Evolutionary conservation across 108 stramenopile species (phyloP).

Genomic region (Aurantiochytrium sp.): DNA sequence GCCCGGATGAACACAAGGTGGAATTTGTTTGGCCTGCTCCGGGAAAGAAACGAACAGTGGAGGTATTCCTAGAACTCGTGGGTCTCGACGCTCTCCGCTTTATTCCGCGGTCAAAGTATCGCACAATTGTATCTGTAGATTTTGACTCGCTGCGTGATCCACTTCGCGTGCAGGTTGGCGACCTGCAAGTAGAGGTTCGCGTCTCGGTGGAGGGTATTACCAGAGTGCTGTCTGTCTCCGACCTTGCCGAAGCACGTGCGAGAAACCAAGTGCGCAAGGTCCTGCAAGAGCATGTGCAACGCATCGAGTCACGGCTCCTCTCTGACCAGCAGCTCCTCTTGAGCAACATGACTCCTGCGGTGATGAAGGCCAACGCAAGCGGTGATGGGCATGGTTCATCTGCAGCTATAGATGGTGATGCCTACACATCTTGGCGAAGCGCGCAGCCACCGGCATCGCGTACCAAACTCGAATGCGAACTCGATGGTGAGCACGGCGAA

Average conservation of each 20-base stretch:
- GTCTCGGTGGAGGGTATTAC: neutral
- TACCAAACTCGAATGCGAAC: neutral
- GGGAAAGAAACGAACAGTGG: neutral
- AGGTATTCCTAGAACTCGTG: neutral
- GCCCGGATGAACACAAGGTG: neutral
- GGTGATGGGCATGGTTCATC: neutral
- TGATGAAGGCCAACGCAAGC: too few species aligned
- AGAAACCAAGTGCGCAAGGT: neutral
- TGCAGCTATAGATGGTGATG: neutral
- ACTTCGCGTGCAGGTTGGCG: neutral
- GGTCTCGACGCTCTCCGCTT: neutral
- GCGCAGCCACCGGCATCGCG: neutral
- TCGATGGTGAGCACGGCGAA: neutral
- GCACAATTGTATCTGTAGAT: neutral
- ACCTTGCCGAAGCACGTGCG: neutral
- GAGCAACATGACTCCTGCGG: neutral
- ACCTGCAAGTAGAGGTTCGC: neutral
- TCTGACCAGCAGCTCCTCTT: neutral
- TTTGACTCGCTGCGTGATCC: neutral
- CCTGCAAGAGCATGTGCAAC: neutral
- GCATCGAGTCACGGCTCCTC: neutral
- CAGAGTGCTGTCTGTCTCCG: neutral
- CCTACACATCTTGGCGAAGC: neutral
- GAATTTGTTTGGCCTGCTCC: neutral
- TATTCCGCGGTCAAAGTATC: neutral